Base-by-base conservation (phyloP, 805 yeast species). In the Cyberlindnera mrakii region DNA sequence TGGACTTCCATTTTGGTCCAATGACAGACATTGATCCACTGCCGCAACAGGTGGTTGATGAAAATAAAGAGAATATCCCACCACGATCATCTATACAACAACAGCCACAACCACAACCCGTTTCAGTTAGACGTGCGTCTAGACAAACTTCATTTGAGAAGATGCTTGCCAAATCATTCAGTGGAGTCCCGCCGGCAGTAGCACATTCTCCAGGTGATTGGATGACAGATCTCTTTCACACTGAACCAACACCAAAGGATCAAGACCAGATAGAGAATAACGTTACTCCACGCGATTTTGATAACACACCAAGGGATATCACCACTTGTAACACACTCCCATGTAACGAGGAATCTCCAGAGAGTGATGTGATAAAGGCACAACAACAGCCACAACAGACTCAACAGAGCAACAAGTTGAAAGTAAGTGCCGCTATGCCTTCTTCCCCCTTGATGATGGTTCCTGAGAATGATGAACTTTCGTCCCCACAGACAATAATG, bases 61-160 rank as follows among this genome's bases (percentile, higher is more conserved):
- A 43, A 9, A 51, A 55, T 64, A 38, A 68, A 65, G 58, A 74
- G 65, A 68, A 66, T 35, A 54, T 55, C 31, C 74, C 67, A 43
- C 73, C 76, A 16, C 19, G 40, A 32, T 16, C 41, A n/a, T 17
- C 41, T n/a, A 20, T 41, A 15, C 49, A 33, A 43, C 39, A 33
- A 30, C 23, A 27, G 30, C 42, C 43, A 33, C 29, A 31, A n/a
- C 34, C 19, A 19, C 23, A 17, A 33, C 43, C 44, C 6, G 34
- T 50, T 18, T 27, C 57, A 30, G 43, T 47, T 43, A 43, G 52
- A 46, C 40, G 46, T 39, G 50, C 52, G 30, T 44, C 55, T 27
- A 42, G 54, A 38, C 69, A 71, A 49, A 64, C 64, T 17, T 58
- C 61, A 11, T 62, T 72, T 40, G 72, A 72, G 43, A 66, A 57